A percentile compares a stretch with the other conserved stretches of the same genome.
phyloP scores from a whole-genome alignment of 2,329 filamentous ascomycete genomes.

The Phialophora macrospora region DNA sequence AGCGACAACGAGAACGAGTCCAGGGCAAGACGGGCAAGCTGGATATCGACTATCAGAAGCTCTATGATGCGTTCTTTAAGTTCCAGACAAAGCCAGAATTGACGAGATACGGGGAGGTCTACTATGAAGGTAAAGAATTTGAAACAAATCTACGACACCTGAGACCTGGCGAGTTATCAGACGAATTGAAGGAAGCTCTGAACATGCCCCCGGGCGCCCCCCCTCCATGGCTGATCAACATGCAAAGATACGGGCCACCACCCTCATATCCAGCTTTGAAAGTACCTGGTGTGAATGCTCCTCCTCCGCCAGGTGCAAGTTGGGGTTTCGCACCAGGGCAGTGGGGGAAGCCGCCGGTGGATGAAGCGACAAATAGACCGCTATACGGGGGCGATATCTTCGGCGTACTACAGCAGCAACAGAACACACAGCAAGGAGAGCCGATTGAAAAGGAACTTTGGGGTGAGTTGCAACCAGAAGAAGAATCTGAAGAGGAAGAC shows the following conservation, averaged over 20 bases:
- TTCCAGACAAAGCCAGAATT: conserved; percentile 95
- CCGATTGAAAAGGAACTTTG: conserved; percentile 85
- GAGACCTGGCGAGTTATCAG: conserved; percentile 85
- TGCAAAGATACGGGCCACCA: conserved; percentile 90
- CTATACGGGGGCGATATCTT: conserved; percentile 95
- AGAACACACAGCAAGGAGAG: conserved; percentile 70
- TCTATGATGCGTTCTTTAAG: conserved; percentile 97
- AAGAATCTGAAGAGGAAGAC: conserved; percentile 69
- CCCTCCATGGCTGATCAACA: conserved; percentile 96
- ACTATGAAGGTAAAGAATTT: conserved; percentile 98
- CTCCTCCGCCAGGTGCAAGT: conserved; percentile 81
- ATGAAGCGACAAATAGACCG: conserved; percentile 82
- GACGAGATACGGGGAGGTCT: conserved; percentile 96
- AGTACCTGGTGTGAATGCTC: conserved; percentile 91
- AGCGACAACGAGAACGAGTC: conserved; percentile 93
- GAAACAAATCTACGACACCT: conserved; percentile 93
- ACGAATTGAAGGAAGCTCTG: conserved; percentile 87
- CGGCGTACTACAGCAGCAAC: conserved; percentile 70
- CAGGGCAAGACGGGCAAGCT: conserved; percentile 95
- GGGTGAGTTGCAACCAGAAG: conserved; percentile 85
- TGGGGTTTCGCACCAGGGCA: conserved; percentile 97
- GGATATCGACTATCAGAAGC: conserved; percentile 97
- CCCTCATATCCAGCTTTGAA: conserved; percentile 95
- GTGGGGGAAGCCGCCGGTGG: conserved; percentile 93
- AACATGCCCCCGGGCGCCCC: conserved; percentile 92